Percentiles rank a stretch among this genome's conserved stretches.
Conservation (phyloP, 352 stramenopile genomes). For the Globisporangium solare region DNA sequence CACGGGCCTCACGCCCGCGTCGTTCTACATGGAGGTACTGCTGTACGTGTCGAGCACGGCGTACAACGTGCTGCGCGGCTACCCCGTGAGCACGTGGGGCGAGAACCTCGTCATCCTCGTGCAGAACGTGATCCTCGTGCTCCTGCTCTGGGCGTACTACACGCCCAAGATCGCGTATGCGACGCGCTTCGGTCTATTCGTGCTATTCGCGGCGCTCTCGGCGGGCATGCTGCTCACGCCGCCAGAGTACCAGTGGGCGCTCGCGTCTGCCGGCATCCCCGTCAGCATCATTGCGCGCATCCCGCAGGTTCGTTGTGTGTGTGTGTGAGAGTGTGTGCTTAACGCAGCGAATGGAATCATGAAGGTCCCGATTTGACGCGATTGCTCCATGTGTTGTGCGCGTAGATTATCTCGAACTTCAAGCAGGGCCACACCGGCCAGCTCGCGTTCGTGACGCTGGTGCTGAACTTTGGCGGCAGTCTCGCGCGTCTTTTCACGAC, state of each 20-base stretch:
- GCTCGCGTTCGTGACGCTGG: constrained; percentile 78
- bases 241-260: constrained; percentile 65
- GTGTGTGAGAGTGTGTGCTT: background rate
- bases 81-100: constrained; percentile 83
- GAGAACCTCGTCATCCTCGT: constrained; percentile 84
- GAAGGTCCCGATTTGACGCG: too few species aligned
- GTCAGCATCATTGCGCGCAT: constrained; percentile 78
- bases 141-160: constrained; percentile 75
- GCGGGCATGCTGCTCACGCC: constrained; percentile 60
- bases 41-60: constrained; percentile 76
- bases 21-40: constrained; percentile 88
- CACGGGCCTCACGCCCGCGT: constrained; percentile 76
- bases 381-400: background rate
- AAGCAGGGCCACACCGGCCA: constrained; percentile 89
- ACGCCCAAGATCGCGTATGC: constrained; percentile 45
- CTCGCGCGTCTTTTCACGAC: constrained; percentile 85
- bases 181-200: constrained; percentile 39
- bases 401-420: constrained; percentile 83
- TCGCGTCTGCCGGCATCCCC: constrained; percentile 69
- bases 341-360: background rate
- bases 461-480: constrained; percentile 80
- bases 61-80: constrained; percentile 83
- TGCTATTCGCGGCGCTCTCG: constrained; percentile 45
- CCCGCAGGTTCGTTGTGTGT: constrained; percentile 43
- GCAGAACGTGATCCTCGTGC: constrained; percentile 81